Conservation (phyloP, 352 stramenopile genomes). For the Stephanocyclus meneghinianus region DNA sequence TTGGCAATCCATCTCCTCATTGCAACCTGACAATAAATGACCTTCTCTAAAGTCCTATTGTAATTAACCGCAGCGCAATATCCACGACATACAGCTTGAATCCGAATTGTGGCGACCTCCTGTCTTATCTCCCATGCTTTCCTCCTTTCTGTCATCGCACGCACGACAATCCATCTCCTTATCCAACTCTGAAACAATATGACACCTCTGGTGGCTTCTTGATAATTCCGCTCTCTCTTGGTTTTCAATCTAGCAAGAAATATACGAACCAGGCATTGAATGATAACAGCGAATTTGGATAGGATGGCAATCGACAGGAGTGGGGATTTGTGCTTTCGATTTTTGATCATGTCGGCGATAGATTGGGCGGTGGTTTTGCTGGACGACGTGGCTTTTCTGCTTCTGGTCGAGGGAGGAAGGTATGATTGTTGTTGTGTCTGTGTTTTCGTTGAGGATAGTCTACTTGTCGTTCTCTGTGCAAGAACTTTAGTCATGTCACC, state of each 20-base stretch:
- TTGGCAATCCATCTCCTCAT: background rate
- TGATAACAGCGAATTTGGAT: background rate
- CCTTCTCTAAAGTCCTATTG: no score
- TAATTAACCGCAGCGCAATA: background rate
- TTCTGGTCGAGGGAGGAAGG: background rate
- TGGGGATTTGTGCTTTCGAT: background rate
- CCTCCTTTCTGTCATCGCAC: background rate
- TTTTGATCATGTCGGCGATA: slow-evolving; percentile 4
- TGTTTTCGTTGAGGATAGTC: background rate
- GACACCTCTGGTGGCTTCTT: background rate
- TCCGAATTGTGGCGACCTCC: background rate
- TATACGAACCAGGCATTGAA: background rate
- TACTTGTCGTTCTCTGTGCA: background rate
- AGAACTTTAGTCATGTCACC: background rate
- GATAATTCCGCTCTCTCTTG: background rate
- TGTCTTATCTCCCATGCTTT: background rate
- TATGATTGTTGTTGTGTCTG: background rate
- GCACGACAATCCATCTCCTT: background rate
- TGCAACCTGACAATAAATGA: background rate
- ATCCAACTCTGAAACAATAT: background rate
- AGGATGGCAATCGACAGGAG: background rate
- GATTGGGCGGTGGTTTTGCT: background rate
- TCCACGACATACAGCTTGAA: background rate
- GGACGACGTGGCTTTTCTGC: background rate
- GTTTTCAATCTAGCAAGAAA: background rate